Evolutionary conservation across 2,329 filamentous ascomycete genomes (phyloP).

Genomic region (Penicillium sp.): DNA sequence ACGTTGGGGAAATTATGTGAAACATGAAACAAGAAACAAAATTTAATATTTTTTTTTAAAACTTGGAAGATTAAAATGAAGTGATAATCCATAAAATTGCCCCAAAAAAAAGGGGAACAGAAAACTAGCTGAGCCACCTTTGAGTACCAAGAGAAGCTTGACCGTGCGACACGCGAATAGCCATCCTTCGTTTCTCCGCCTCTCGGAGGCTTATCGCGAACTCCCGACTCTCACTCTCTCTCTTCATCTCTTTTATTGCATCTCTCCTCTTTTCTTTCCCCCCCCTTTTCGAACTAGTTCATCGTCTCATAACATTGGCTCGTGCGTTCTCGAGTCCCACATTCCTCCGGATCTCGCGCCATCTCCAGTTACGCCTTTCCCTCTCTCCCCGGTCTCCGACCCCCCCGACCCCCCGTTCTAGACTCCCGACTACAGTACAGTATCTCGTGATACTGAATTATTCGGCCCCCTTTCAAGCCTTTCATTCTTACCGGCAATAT

Average conservation of each 20-base stretch:
- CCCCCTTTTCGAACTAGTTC: constrained; percentile 47
- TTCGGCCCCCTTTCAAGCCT: neutral
- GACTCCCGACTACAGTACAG: constrained; percentile 10
- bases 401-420: neutral
- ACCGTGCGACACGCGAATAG: constrained; percentile 30
- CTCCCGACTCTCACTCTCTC: constrained; percentile 9
- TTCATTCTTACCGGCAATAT: constrained; percentile 13
- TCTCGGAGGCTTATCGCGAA: constrained; percentile 28
- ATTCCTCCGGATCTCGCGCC: constrained; percentile 15
- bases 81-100: constrained; percentile 18
- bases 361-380: constrained; percentile 2
- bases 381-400: neutral
- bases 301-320: constrained; percentile 34
- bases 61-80: neutral
- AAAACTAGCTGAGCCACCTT: constrained; percentile 5
- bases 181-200: constrained; percentile 26
- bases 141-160: constrained; percentile 37
- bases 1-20: neutral
- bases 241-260: constrained; percentile 37
- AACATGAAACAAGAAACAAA: too few species aligned
- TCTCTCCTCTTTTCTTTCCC: neutral
- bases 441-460: neutral
- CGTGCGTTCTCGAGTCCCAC: constrained; percentile 16
- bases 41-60: too few species aligned
- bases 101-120: constrained; percentile 2